phyloP scores from a whole-genome alignment of 1,284 basidiomycete species.

The Apiotrichum siamense region DNA sequence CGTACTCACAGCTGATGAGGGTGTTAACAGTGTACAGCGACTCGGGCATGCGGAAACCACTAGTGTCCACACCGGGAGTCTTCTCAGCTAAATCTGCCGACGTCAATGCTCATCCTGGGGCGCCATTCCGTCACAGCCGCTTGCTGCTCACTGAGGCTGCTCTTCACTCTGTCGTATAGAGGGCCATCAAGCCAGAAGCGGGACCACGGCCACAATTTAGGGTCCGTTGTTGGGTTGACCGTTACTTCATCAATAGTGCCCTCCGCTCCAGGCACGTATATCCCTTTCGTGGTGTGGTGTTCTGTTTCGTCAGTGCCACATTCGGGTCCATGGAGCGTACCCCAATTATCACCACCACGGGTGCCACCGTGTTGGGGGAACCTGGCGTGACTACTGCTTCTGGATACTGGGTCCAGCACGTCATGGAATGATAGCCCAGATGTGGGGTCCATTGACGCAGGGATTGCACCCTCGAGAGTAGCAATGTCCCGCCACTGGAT shows the following conservation, averaged over 20 bases:
- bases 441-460: not conserved
- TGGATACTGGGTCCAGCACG: not conserved
- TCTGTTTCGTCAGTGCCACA: not conserved
- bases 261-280: not conserved
- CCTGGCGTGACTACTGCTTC: not conserved
- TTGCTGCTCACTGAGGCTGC: conserved; percentile 17
- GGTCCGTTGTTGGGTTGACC: conserved; percentile 7
- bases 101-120: not conserved
- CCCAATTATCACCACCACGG: not conserved
- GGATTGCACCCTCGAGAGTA: not conserved
- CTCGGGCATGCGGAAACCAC: conserved; percentile 16
- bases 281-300: not conserved
- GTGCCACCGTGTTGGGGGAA: not conserved
- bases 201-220: conserved; percentile 12
- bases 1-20: conserved; percentile 15
- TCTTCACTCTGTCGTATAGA: conserved; percentile 16
- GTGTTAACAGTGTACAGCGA: conserved; percentile 18
- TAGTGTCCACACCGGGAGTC: conserved; percentile 15
- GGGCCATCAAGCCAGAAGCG: conserved; percentile 20
- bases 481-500: not conserved
- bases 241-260: conserved; percentile 10
- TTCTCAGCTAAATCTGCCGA: conserved; percentile 10
- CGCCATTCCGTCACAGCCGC: no score
- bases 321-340: not conserved
- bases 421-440: not conserved